A percentile compares a stretch with the other conserved stretches of the same genome.
These are phyloP conservation scores for Plasmopara muralis DNA, from an alignment of 352 stramenopile species.

Conservation along the genomic window DNA sequence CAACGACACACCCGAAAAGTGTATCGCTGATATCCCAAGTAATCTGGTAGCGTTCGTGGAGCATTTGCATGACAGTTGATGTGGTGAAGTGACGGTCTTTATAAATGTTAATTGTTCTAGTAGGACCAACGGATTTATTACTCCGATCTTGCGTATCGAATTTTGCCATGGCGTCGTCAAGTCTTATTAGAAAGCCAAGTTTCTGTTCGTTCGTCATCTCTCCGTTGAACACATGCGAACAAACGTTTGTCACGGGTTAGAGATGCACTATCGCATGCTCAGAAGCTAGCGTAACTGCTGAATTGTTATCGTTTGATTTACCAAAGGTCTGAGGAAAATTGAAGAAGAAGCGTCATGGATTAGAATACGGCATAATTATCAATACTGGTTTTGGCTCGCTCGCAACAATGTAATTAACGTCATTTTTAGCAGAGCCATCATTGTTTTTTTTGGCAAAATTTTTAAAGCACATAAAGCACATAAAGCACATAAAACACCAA, in stretches of 20 bases:
- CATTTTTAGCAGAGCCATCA: too few relatives aligned
- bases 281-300: not conserved
- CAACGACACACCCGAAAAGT: constrained; percentile 40
- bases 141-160: constrained; percentile 3
- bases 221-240: not conserved
- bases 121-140: constrained; percentile 7
- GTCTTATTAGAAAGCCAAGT: not conserved
- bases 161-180: constrained; percentile 3
- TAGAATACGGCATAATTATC: too few relatives aligned
- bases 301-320: not conserved
- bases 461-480: too few relatives aligned
- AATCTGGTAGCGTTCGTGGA: constrained; percentile 28
- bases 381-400: too few relatives aligned
- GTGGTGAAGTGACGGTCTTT: constrained; percentile 5
- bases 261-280: not conserved
- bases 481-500: too few relatives aligned
- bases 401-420: too few relatives aligned
- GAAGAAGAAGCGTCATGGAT: too few relatives aligned
- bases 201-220: too few relatives aligned
- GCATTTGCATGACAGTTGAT: constrained; percentile 7
- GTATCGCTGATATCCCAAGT: constrained; percentile 32
- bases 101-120: constrained; percentile 10
- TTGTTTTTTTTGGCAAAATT: too few relatives aligned
- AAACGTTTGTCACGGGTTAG: not conserved
- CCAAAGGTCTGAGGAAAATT: not conserved